Conservation (phyloP, 768 basidiomycete species). For the Gautieria morchelliformis region DNA sequence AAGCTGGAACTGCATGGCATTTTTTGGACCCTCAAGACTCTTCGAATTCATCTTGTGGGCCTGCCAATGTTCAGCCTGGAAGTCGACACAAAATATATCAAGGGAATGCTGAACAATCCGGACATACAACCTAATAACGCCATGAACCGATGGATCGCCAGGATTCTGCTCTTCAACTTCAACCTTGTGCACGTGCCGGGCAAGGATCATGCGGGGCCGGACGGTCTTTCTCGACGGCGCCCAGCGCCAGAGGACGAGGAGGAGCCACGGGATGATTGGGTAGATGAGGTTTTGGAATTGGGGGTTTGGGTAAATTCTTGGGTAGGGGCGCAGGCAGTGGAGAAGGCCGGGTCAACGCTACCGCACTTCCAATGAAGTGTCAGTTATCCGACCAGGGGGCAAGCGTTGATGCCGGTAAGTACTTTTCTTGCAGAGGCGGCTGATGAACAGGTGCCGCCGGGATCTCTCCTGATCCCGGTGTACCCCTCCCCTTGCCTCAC, state of each 20-base stretch:
- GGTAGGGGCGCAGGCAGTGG: neutral
- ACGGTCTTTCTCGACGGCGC: constrained; percentile 15
- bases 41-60: constrained; percentile 23
- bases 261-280: constrained; percentile 4
- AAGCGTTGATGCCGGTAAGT: too few species aligned
- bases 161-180: neutral
- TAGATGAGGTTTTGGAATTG: neutral
- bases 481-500: too few species aligned
- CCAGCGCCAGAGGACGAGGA: neutral
- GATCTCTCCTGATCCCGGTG: too few species aligned
- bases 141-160: constrained; percentile 1
- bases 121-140: constrained; percentile 1
- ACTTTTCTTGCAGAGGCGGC: too few species aligned
- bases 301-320: constrained; percentile 3
- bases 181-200: constrained; percentile 19
- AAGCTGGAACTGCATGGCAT: constrained; percentile 34
- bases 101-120: constrained; percentile 18
- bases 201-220: constrained; percentile 11
- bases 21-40: constrained; percentile 21
- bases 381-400: neutral
- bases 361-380: too few species aligned
- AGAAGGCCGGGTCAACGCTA: neutral
- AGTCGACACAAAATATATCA: constrained; percentile 22
- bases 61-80: constrained; percentile 20
- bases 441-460: too few species aligned